A percentile compares a stretch with the other conserved stretches of the same genome.
Evolutionary conservation across 805 yeast genomes (phyloP).

Genomic region (Pichia paraexigua): DNA sequence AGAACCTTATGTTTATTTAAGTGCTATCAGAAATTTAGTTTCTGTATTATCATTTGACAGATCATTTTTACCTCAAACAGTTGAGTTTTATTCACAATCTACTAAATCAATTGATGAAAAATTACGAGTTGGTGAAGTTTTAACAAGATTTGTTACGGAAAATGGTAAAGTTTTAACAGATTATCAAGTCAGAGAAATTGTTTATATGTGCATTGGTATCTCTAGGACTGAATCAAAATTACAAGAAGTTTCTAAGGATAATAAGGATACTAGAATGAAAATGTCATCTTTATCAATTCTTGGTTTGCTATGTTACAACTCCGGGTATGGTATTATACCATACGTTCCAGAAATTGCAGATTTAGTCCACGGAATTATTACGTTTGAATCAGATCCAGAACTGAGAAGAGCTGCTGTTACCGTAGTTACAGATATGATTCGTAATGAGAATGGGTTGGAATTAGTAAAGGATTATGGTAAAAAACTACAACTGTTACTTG

Average conservation of each 20-base stretch:
- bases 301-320: conserved; percentile 54
- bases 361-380: conserved; percentile 69
- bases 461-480: conserved; percentile 43
- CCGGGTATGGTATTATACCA: conserved; percentile 38
- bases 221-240: background rate
- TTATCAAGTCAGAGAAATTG: conserved; percentile 35
- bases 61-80: conserved; percentile 6
- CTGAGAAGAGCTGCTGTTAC: conserved; percentile 70
- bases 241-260: background rate
- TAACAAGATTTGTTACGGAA: conserved; percentile 48
- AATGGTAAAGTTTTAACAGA: conserved; percentile 40
- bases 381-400: conserved; percentile 41
- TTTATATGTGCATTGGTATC: conserved; percentile 32
- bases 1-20: conserved; percentile 84
- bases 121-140: conserved; percentile 77
- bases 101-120: conserved; percentile 46
- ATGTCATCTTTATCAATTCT: conserved; percentile 83
- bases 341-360: conserved; percentile 56
- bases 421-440: conserved; percentile 52
- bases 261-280: conserved; percentile 52
- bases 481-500: conserved; percentile 35
- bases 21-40: conserved; percentile 72
- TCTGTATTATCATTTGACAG: conserved; percentile 41
- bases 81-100: conserved; percentile 10
- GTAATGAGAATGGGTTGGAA: conserved; percentile 33